Conservation (phyloP, 805 yeast genomes). For the Saturnispora besseyi region DNA sequence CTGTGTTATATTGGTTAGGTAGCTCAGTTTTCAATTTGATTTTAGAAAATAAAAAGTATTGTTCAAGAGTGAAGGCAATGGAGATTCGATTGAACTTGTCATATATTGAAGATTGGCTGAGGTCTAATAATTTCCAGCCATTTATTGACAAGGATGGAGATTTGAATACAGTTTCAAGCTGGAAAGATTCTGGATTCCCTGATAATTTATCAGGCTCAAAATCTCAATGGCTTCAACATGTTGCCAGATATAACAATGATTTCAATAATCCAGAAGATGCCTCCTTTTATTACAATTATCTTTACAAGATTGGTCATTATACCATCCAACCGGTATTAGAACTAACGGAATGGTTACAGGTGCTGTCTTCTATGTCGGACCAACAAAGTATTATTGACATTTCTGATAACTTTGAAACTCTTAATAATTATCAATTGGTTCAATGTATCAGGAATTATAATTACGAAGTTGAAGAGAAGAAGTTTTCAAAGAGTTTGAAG, state of each 20-base stretch:
- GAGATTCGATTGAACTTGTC: slow-evolving; percentile 85
- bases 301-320: slow-evolving; percentile 53
- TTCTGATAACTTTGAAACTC: slow-evolving; percentile 39
- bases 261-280: slow-evolving; percentile 38
- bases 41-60: slow-evolving; percentile 55
- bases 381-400: slow-evolving; percentile 53
- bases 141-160: slow-evolving; percentile 22
- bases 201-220: slow-evolving; percentile 24
- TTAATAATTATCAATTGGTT: slow-evolving; percentile 63
- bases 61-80: slow-evolving; percentile 77
- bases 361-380: slow-evolving; percentile 52
- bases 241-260: slow-evolving; percentile 24
- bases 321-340: slow-evolving; percentile 71
- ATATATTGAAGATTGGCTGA: slow-evolving; percentile 87
- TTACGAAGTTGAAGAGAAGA: slow-evolving; percentile 74
- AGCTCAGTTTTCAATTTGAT: slow-evolving; percentile 65
- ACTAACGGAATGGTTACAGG: slow-evolving; percentile 83
- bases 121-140: slow-evolving; percentile 52
- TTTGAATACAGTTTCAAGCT: slow-evolving; percentile 15
- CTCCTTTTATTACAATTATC: slow-evolving; percentile 52
- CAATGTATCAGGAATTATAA: slow-evolving; percentile 68
- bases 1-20: slow-evolving; percentile 72
- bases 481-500: slow-evolving; percentile 46
- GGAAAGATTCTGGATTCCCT: slow-evolving; percentile 23
- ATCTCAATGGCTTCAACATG: slow-evolving; percentile 19